These are phyloP conservation scores for Cyclotella kingstonii DNA, from an alignment of 108 stramenopile species.

Conservation along the genomic window DNA sequence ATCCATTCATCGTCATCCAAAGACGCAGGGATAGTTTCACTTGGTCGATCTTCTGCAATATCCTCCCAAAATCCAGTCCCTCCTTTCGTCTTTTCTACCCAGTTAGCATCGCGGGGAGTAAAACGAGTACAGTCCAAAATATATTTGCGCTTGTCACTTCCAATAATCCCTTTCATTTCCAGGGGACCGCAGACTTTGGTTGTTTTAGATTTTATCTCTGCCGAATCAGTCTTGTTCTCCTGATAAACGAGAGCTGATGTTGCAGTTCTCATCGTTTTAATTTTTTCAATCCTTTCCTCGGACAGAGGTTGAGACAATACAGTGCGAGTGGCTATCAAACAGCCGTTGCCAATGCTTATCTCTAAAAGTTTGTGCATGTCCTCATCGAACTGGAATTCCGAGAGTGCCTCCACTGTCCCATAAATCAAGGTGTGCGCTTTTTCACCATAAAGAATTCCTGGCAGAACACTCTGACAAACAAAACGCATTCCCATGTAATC, in stretches of 20 bases:
- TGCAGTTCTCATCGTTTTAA: constrained; percentile 43
- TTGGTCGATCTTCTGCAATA: neutral
- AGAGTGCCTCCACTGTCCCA: constrained; percentile 86
- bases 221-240: too few species aligned
- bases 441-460: constrained; percentile 87
- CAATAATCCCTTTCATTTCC: constrained; percentile 90
- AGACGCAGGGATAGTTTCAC: constrained; percentile 14
- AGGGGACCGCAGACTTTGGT: constrained; percentile 75
- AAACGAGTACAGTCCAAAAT: constrained; percentile 88
- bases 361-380: constrained; percentile 83
- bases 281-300: constrained; percentile 55
- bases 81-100: constrained; percentile 69
- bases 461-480: constrained; percentile 89
- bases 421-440: constrained; percentile 82
- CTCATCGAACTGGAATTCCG: constrained; percentile 61
- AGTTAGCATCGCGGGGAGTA: constrained; percentile 96
- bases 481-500: constrained; percentile 85
- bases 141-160: constrained; percentile 90
- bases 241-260: constrained; percentile 1
- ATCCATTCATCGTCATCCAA: constrained; percentile 81
- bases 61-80: constrained; percentile 78
- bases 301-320: constrained; percentile 53
- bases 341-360: constrained; percentile 54
- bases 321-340: constrained; percentile 67
- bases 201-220: constrained; percentile 34